Base-by-base conservation (phyloP, 225 moss, liverwort and hornwort genomes). In the Physcomitrellopsis africana region DNA sequence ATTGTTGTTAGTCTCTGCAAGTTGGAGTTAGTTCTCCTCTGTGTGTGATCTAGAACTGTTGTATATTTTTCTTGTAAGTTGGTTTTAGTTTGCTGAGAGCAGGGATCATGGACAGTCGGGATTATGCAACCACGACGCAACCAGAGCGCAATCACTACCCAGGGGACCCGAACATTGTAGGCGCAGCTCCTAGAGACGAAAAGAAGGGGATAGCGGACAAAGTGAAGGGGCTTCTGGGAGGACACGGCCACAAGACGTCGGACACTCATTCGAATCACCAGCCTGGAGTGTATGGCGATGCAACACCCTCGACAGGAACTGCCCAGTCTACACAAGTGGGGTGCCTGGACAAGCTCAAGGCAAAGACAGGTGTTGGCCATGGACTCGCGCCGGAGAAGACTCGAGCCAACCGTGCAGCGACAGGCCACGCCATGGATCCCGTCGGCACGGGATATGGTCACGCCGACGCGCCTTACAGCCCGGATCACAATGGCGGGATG, bases 311-410 rank as follows among this genome's bases (percentile, higher is more conserved):
- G 19, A 53, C 82, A 0, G 85, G 88, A 12, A 81, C 8, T 29
- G 68, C 85, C 3, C 60, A 73, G 73, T 79, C 88, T 10, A 81
- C 87, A 24, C 76, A 83, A 45, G 85, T 88, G 62, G 88, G 88
- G 7, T 88, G 75, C 22, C 67, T 88, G 0, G 83, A 85, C 60
- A 88, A 81, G 72, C 79, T 88, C 18, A 88, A 88, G 68, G 70
- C 72, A 2, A 85, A 85, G 73, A 48, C 83, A 18, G 85, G 85
- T 2, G 44, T 81, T 0, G 82, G 82, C 13, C 82, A 82, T 24
- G 79, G 79, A 18, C 16, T 63, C 4, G 80, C 80, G 1, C 76
- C 83, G 10, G 77, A 56, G 56, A 77, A 84, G 65, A 2, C 82
- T 1, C 26, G 77, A 44, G 73, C 72, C 0, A 54, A 63, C 8